A percentile compares a stretch with the other conserved stretches of the same genome.
phyloP scores from a whole-genome alignment of 345 rosid species.

The Gossypium raimondii region DNA sequence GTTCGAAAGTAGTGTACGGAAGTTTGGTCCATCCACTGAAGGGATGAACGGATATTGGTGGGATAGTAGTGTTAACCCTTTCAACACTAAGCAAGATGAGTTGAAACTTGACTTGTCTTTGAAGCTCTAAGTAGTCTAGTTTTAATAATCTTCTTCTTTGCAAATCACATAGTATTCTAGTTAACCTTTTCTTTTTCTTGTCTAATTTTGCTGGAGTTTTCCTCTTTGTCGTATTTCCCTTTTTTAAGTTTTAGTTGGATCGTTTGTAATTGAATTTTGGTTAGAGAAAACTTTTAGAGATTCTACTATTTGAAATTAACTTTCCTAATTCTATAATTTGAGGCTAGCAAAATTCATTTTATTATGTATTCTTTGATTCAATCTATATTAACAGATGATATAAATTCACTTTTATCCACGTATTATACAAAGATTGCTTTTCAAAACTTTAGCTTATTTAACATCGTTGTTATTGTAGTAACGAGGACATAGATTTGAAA shows the following conservation, averaged over 20 bases:
- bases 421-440: too few relatives aligned
- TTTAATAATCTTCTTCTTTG: background rate
- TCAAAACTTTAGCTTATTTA: too few relatives aligned
- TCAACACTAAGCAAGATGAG: slow-evolving; percentile 57
- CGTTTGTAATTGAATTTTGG: slow-evolving; percentile 27
- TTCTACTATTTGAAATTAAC: slow-evolving; percentile 12
- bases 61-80: slow-evolving; percentile 34
- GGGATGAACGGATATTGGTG: slow-evolving; percentile 39
- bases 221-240: background rate
- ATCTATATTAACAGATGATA: background rate
- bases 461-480: too few relatives aligned
- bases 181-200: background rate
- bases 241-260: slow-evolving; percentile 10
- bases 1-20: slow-evolving; percentile 28
- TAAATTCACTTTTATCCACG: too few relatives aligned
- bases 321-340: slow-evolving; percentile 16
- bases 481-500: too few relatives aligned
- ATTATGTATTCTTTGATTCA: background rate
- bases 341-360: slow-evolving; percentile 2
- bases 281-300: slow-evolving; percentile 18
- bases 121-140: slow-evolving; percentile 52
- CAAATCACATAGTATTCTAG: background rate
- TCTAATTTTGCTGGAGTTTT: background rate
- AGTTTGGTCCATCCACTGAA: slow-evolving; percentile 29
- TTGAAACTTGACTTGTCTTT: slow-evolving; percentile 86